Evolutionary conservation across 345 rosid genomes (phyloP), one percentile per base, ranked within the genome.

Genomic region (Populus simonii): DNA sequence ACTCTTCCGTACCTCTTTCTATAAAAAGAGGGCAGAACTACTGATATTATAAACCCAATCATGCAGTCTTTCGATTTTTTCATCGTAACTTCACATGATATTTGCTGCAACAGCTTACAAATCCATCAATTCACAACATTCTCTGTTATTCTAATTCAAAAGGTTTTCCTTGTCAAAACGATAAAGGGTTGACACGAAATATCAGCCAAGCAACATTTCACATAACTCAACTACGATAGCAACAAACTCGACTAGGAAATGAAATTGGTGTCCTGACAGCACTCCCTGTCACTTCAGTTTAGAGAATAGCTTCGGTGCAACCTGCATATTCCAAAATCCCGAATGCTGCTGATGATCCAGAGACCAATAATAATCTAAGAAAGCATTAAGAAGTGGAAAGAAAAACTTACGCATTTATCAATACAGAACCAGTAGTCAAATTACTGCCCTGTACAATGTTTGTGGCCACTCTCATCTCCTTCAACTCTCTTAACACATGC

Each of bases 401-500:
- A 3, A 38, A 38, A 22, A 78, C 80, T 71, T 39, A 78, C 80
- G 49, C 75, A 70, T 71, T 78, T 78, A 68, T 78, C 80, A 71
- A 78, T 23, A 62, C 80, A 78, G 38, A n/a, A 59, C 80, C 80
- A 78, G 35, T 78, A 78, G 22, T 78, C 80, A 15, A 78, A 78
- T 67, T 71, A 78, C 47, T 78, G 80, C 23, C 80, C 80, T 12
- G 80, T 78, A 70, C 99, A 95, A 72, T 95, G 99, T 84, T 92
- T 95, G 82, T 91, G 89, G 66, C 99, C 94, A 17, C 81, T 88
- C 11, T 95, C 98, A 62, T 93, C 98, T 7, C 85, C 91, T 81
- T 86, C 87, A 79, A 95, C 90, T 85, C 99, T 91, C 92, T 95
- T 95, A 22, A 88, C 89, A 72, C 99, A 93, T 6, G 93, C 98